A percentile compares a stretch with the other conserved stretches of the same genome.
Conservation (phyloP, 768 basidiomycete species). For the Tephrocybe sp. region DNA sequence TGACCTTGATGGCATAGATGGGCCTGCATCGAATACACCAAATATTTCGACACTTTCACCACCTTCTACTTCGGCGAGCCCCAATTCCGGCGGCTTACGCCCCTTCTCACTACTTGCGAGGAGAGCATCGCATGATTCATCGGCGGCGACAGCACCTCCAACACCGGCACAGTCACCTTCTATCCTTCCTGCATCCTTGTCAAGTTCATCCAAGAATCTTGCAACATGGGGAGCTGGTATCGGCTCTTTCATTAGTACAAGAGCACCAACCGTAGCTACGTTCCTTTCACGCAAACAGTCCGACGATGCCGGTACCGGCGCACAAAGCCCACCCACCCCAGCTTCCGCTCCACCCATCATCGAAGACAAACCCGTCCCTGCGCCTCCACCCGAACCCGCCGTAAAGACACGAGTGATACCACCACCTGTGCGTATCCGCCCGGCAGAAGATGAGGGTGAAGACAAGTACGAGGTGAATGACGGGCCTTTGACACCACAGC, state of each 20-base stretch:
- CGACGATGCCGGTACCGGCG: conserved; percentile 3
- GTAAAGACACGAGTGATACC: conserved; percentile 6
- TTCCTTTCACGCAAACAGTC: conserved; percentile 15
- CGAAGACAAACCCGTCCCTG: conserved; percentile 7
- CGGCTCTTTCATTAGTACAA: conserved; percentile 19
- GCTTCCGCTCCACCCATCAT: no score
- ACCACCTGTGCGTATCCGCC: background rate
- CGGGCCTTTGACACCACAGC: conserved; percentile 12
- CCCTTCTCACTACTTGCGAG: conserved; percentile 17
- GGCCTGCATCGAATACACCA: no score
- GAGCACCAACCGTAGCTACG: conserved; percentile 17
- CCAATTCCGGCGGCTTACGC: conserved; percentile 4
- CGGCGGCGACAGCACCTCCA: background rate
- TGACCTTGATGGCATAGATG: conserved; percentile 27
- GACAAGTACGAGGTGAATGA: conserved; percentile 3
- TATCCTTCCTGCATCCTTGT: conserved; percentile 8
- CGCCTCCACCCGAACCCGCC: conserved; percentile 5
- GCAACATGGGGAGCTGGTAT: conserved; percentile 20
- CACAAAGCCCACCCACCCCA: background rate
- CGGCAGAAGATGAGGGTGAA: background rate
- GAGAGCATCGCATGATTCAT: conserved; percentile 4
- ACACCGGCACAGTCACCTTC: conserved; percentile 12
- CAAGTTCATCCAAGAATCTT: conserved; percentile 15
- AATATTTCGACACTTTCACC: background rate
- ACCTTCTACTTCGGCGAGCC: conserved; percentile 7